Percentiles rank a stretch among this genome's conserved stretches.
These are phyloP conservation scores for Ogataea ganodermae DNA, from an alignment of 805 yeast species.

Conservation along the genomic window DNA sequence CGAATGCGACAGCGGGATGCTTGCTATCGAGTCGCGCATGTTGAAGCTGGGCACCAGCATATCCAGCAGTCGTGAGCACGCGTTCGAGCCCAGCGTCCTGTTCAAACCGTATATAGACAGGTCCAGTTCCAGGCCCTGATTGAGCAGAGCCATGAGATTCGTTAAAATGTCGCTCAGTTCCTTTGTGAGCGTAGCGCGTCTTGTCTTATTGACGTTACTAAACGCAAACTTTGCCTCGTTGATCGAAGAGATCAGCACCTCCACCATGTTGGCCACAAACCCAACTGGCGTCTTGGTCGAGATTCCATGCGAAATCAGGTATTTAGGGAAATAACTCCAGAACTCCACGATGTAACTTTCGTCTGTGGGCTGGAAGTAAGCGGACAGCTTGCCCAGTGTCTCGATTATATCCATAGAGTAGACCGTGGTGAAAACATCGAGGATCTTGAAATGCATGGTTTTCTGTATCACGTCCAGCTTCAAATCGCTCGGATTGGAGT, in stretches of 20 bases:
- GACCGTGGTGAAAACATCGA: conserved; percentile 52
- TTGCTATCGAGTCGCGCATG: conserved; percentile 10
- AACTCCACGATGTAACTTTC: conserved; percentile 33
- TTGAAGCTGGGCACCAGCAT: conserved; percentile 40
- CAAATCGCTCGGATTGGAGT: conserved; percentile 18
- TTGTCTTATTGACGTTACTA: conserved; percentile 22
- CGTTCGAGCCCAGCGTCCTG: conserved; percentile 53
- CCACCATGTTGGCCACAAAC: conserved; percentile 53
- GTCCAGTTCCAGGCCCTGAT: conserved; percentile 45
- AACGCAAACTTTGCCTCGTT: conserved; percentile 34
- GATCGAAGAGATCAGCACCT: conserved; percentile 49
- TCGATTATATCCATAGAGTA: conserved; percentile 62
- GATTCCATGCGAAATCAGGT: conserved; percentile 41
- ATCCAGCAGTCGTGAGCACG: conserved; percentile 44
- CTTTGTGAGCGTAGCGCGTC: conserved; percentile 16
- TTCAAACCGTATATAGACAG: conserved; percentile 56
- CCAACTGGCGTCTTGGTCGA: conserved; percentile 56
- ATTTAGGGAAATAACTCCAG: conserved; percentile 37
- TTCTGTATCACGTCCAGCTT: conserved; percentile 29
- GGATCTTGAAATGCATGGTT: conserved; percentile 46
- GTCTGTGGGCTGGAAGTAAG: conserved; percentile 26
- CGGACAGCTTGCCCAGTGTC: conserved; percentile 36
- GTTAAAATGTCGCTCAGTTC: conserved; percentile 25
- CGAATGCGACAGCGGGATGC: conserved; percentile 30
- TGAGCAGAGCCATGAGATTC: conserved; percentile 27